These are phyloP conservation scores for Zygoascus ofunaensis DNA, from an alignment of 805 yeast species.

Conservation along the genomic window DNA sequence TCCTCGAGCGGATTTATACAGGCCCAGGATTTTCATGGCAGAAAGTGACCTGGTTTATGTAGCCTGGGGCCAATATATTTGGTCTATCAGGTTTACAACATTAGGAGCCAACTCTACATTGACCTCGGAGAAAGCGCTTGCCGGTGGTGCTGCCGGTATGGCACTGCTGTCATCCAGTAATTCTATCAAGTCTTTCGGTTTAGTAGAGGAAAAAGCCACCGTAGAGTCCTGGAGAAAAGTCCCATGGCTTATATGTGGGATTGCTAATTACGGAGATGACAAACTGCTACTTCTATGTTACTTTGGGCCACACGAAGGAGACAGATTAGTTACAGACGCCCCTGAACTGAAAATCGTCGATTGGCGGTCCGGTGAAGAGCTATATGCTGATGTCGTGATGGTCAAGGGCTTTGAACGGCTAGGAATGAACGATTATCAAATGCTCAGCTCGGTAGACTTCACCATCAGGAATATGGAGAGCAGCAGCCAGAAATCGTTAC, in stretches of 20 bases:
- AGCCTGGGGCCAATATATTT: conserved; percentile 76
- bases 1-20: conserved; percentile 66
- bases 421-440: conserved; percentile 73
- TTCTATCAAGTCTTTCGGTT: conserved; percentile 10
- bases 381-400: conserved; percentile 70
- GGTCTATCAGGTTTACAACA: conserved; percentile 50
- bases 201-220: conserved; percentile 18
- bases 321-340: conserved; percentile 22
- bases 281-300: conserved; percentile 53
- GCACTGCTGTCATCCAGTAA: conserved; percentile 12
- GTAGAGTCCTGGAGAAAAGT: conserved; percentile 33
- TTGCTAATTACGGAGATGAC: conserved; percentile 67
- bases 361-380: conserved; percentile 56
- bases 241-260: conserved; percentile 61
- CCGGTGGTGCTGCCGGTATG: conserved; percentile 11
- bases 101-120: conserved; percentile 13
- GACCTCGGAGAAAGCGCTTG: conserved; percentile 1
- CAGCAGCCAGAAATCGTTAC: neutral
- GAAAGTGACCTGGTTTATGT: conserved; percentile 59
- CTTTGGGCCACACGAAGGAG: conserved; percentile 25
- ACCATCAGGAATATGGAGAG: conserved; percentile 3
- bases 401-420: conserved; percentile 47
- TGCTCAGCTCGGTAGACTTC: conserved; percentile 37
- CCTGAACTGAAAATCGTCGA: conserved; percentile 74
- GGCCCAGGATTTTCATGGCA: conserved; percentile 66